These are phyloP conservation scores for Penicillium samsonianum DNA, from an alignment of 495 filamentous ascomycete species.

Conservation along the genomic window DNA sequence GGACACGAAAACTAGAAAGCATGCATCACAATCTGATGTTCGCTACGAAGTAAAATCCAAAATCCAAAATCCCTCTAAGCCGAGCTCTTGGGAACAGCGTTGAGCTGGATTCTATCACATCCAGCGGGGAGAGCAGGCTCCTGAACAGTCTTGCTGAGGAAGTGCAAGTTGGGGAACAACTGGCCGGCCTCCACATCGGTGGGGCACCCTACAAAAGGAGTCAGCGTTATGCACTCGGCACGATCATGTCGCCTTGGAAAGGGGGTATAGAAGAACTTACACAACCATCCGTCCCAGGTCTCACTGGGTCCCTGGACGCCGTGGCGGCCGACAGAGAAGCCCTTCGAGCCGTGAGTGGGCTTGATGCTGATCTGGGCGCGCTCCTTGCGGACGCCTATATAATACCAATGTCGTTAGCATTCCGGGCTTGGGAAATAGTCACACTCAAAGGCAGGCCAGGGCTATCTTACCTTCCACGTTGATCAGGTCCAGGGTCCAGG, in stretches of 20 bases:
- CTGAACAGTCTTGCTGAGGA: conserved; percentile 4
- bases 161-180: conserved; percentile 12
- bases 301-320: conserved; percentile 3
- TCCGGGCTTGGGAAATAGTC: not conserved
- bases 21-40: not conserved
- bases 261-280: not conserved
- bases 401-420: not conserved
- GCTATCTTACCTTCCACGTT: conserved; percentile 8
- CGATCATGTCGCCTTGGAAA: not conserved
- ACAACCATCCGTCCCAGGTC: conserved; percentile 12
- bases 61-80: not conserved
- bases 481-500: conserved; percentile 25
- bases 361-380: conserved; percentile 11
- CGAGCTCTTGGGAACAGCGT: conserved; percentile 6
- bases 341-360: conserved; percentile 8
- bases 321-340: conserved; percentile 2
- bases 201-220: conserved; percentile 9
- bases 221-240: conserved; percentile 8
- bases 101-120: conserved; percentile 14
- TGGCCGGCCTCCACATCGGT: conserved; percentile 7
- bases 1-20: not conserved
- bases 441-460: not conserved
- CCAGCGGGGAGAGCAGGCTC: conserved; percentile 6
- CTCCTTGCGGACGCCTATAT: conserved; percentile 9
- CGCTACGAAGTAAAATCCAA: not conserved